phyloP scores from a whole-genome alignment of 2,329 filamentous ascomycete genomes.

The Venturia nashicola region DNA sequence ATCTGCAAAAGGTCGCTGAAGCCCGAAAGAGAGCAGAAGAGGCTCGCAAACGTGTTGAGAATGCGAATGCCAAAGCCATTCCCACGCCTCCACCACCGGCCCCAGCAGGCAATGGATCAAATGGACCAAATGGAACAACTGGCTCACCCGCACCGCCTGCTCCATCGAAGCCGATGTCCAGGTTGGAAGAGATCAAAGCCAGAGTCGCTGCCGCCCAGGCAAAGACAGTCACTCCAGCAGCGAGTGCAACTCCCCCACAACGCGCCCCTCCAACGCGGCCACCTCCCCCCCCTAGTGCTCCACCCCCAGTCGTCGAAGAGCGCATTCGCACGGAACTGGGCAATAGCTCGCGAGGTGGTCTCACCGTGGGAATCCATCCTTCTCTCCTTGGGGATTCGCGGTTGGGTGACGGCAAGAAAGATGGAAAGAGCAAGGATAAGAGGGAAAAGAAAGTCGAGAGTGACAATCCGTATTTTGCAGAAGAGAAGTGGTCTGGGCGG shows the following conservation, averaged over 20 bases:
- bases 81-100: background rate
- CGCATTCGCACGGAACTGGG: conserved; percentile 31
- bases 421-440: conserved; percentile 23
- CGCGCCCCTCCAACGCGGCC: conserved; percentile 27
- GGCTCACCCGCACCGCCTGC: background rate
- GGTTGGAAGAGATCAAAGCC: conserved; percentile 17
- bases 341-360: conserved; percentile 47
- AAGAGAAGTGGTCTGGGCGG: background rate
- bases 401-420: conserved; percentile 31
- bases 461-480: conserved; percentile 64
- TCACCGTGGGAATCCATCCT: conserved; percentile 67
- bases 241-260: conserved; percentile 18
- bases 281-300: conserved; percentile 32
- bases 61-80: background rate
- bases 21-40: conserved; percentile 16
- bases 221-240: conserved; percentile 13
- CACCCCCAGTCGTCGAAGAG: conserved; percentile 22
- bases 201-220: conserved; percentile 17
- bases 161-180: background rate
- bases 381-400: conserved; percentile 42
- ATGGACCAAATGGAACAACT: conserved; percentile 3
- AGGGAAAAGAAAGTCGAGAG: conserved; percentile 34
- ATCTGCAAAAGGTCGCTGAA: conserved; percentile 14
- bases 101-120: conserved; percentile 3
- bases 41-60: background rate